A percentile compares a stretch with the other conserved stretches of the same genome.
These are phyloP conservation scores for Leptographium galeiforme DNA, from an alignment of 2,329 filamentous ascomycete species.

Conservation along the genomic window DNA sequence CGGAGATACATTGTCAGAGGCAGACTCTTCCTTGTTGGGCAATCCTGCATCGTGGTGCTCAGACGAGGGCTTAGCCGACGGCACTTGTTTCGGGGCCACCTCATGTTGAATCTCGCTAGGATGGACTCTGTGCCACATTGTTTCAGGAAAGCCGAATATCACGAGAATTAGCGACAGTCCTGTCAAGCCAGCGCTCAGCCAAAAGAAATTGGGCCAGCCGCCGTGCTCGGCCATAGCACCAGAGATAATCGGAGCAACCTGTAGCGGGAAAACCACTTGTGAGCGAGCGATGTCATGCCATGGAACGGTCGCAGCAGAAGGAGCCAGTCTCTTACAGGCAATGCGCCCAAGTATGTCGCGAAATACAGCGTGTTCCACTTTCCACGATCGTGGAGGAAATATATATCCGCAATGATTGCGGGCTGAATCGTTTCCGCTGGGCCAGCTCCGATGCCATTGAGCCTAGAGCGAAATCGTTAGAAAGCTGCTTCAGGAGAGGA, in stretches of 20 bases:
- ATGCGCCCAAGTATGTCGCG: conserved; percentile 36
- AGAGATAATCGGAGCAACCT: conserved; percentile 17
- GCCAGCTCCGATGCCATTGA: conserved; percentile 50
- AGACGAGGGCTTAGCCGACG: conserved; percentile 11
- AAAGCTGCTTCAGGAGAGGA: neutral
- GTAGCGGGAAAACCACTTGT: neutral
- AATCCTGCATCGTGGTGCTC: conserved; percentile 8
- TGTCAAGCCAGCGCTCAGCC: conserved; percentile 46
- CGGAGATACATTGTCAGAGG: neutral
- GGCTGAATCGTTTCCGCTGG: conserved; percentile 50
- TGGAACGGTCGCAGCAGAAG: no score
- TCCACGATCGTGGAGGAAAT: conserved; percentile 51
- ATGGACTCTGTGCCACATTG: conserved; percentile 37
- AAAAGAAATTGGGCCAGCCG: conserved; percentile 52
- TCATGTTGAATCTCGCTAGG: neutral
- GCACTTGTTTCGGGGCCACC: neutral
- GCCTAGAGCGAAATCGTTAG: conserved; percentile 5
- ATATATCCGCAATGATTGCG: conserved; percentile 49
- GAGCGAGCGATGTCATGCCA: no score
- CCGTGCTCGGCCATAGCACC: conserved; percentile 45
- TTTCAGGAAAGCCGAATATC: conserved; percentile 50
- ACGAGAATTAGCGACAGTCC: conserved; percentile 34
- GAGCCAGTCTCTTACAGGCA: conserved; percentile 5
- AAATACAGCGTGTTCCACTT: conserved; percentile 42
- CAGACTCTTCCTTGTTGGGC: no score